Percentiles rank a stretch among this genome's conserved stretches.
phyloP scores from a whole-genome alignment of 176 grass and related monocot genomes.

The Ensete ventricosum region DNA sequence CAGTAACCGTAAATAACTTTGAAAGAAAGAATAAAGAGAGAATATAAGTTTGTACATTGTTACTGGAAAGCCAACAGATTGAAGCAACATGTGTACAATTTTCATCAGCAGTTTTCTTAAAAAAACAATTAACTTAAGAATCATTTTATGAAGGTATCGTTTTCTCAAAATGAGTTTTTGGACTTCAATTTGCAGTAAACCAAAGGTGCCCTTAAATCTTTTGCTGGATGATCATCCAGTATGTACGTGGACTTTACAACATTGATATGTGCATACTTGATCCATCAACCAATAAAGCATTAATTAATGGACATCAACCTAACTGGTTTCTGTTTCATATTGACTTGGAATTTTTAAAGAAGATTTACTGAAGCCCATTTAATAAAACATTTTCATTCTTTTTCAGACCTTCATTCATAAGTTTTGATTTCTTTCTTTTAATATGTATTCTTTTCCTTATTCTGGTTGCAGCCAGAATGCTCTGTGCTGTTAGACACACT shows the following conservation, averaged over 20 bases:
- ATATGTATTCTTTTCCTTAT: conserved; percentile 8
- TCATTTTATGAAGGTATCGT: too few species aligned
- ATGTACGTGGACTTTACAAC: background rate
- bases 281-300: background rate
- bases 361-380: background rate
- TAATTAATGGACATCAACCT: background rate
- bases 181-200: too few species aligned
- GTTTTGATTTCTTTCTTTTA: background rate
- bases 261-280: background rate
- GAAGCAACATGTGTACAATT: too few species aligned
- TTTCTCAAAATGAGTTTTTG: too few species aligned
- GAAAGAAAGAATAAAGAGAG: too few species aligned
- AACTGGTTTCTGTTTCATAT: background rate
- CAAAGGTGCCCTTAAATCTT: too few species aligned
- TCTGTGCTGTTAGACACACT: conserved; percentile 56
- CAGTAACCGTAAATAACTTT: too few species aligned
- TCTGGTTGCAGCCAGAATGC: conserved; percentile 86
- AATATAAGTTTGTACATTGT: too few species aligned
- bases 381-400: background rate
- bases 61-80: too few species aligned
- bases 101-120: too few species aligned
- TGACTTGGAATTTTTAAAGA: background rate
- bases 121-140: too few species aligned
- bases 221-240: too few species aligned
- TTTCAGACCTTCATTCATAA: background rate